Evolutionary conservation across 164 flowering plant species (phyloP).

Genomic region (Amborella trichopoda): DNA sequence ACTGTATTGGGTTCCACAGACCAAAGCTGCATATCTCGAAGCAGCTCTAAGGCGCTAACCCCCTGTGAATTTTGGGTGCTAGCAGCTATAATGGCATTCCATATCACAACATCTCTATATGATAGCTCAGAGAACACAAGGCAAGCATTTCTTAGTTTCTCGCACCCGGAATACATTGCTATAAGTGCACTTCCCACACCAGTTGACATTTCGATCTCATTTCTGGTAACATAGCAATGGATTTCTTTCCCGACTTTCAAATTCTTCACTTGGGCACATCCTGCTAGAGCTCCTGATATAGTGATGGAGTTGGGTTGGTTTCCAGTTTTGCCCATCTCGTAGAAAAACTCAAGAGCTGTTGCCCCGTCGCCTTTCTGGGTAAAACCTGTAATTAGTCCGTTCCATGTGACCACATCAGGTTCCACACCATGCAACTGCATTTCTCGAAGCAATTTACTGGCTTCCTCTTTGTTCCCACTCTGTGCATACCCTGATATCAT

Average conservation of each 20-base stretch:
- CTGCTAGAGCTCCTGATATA: slow-evolving; percentile 40
- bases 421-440: slow-evolving; percentile 25
- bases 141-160: slow-evolving; percentile 39
- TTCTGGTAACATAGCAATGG: slow-evolving; percentile 43
- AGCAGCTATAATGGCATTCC: slow-evolving; percentile 82
- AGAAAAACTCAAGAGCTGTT: slow-evolving; percentile 27
- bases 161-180: slow-evolving; percentile 86
- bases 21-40: slow-evolving; percentile 38
- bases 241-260: slow-evolving; percentile 39
- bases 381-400: slow-evolving; percentile 62
- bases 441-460: slow-evolving; percentile 40
- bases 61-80: slow-evolving; percentile 68
- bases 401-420: slow-evolving; percentile 80
- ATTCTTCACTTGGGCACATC: slow-evolving; percentile 35
- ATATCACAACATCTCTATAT: slow-evolving; percentile 37
- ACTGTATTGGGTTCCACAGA: slow-evolving; percentile 40
- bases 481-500: slow-evolving; percentile 63
- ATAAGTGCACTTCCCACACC: slow-evolving; percentile 64
- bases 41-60: slow-evolving; percentile 47
- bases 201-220: slow-evolving; percentile 43
- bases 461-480: slow-evolving; percentile 31
- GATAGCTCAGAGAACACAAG: slow-evolving; percentile 39
- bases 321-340: slow-evolving; percentile 22
- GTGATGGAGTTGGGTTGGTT: slow-evolving; percentile 53
- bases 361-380: slow-evolving; percentile 25